Evolutionary conservation across 2,329 filamentous ascomycete genomes (phyloP).

Genomic region (Xylaria sp.): DNA sequence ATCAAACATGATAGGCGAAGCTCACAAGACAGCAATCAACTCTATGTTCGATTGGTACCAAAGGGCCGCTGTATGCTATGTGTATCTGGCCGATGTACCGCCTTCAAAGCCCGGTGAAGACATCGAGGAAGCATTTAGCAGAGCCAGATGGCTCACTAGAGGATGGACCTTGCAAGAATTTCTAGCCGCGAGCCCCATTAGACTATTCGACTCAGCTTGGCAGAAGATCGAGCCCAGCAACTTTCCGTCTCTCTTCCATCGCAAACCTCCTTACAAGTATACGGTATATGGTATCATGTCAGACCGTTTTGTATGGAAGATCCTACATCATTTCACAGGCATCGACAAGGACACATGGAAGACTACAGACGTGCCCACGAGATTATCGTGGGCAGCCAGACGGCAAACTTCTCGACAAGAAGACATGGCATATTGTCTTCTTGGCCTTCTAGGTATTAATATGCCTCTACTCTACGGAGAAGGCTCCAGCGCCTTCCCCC

Average conservation of each 20-base stretch:
- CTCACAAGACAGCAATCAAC: conserved; percentile 32
- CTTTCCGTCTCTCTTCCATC: not conserved
- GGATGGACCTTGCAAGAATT: conserved; percentile 38
- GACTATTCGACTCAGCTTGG: conserved; percentile 1
- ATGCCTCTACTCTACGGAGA: conserved; percentile 41
- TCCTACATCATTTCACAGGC: not conserved
- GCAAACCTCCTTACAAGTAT: not conserved
- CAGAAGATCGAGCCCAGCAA: not conserved
- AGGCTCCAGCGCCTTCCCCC: conserved; percentile 15
- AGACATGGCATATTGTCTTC: conserved; percentile 38
- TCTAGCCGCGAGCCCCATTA: conserved; percentile 25
- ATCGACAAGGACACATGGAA: not conserved
- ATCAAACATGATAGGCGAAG: not conserved
- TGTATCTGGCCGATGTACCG: conserved; percentile 32
- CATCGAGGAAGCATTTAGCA: conserved; percentile 23
- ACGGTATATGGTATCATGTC: not conserved
- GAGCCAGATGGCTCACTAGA: conserved; percentile 32
- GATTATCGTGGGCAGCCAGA: conserved; percentile 35
- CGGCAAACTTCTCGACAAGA: conserved; percentile 34
- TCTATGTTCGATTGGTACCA: conserved; percentile 39
- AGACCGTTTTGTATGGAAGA: not conserved
- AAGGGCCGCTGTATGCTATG: conserved; percentile 30
- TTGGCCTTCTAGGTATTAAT: conserved; percentile 37
- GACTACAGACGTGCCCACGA: conserved; percentile 24
- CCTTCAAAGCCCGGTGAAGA: conserved; percentile 9